Base-by-base conservation (phyloP, 2,329 filamentous ascomycete species). In the Aurifilum marmelostoma region DNA sequence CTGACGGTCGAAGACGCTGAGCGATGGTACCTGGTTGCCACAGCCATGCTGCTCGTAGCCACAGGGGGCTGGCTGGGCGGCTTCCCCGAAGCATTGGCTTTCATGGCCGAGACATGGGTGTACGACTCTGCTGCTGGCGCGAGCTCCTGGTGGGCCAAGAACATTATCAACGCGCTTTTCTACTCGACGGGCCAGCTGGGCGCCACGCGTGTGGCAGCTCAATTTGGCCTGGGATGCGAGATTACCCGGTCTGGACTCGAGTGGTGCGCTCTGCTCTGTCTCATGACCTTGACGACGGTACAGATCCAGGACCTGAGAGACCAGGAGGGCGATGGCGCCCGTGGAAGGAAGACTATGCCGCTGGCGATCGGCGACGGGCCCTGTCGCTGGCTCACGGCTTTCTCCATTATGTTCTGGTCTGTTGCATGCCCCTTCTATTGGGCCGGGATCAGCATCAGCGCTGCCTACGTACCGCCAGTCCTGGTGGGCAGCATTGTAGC, bases 121-220 rank as follows among this genome's bases (percentile, higher is more conserved):
- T 71, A 79, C 61, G 73, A 79, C 69, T 67, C 72, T 4, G 72
- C 72, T 11, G 75, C 75, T 1, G 74, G 73, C 14, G 76, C 78
- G 66, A 67, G 43, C 24, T 75, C 70, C 68, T 76, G 74, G 3
- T 37, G 77, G 2, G 58, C 73, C 12, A 73, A 77, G 2, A 79
- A 79, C 47, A 16, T 76, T 14, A 75, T 79, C 18, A 79, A 77
- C 62, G 77, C 69, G 11, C 69, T 72, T 1, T 76, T 74, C 67
- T 77, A 75, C 58, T 71, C 73, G n/a, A 69, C 73, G 0, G 77
- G 77, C 1, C 75, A 77, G 0, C 43, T 78, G 39, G 74, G 75
- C 54, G 76, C 77, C 3, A 69, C 68, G 32, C 63, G 43, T 9
- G 47, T 29, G 7, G 43, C 47, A 11, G 43, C 63, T 56, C 27